These are phyloP conservation scores for Ogataea paradorogensis DNA, from an alignment of 805 yeast species.

Conservation along the genomic window DNA sequence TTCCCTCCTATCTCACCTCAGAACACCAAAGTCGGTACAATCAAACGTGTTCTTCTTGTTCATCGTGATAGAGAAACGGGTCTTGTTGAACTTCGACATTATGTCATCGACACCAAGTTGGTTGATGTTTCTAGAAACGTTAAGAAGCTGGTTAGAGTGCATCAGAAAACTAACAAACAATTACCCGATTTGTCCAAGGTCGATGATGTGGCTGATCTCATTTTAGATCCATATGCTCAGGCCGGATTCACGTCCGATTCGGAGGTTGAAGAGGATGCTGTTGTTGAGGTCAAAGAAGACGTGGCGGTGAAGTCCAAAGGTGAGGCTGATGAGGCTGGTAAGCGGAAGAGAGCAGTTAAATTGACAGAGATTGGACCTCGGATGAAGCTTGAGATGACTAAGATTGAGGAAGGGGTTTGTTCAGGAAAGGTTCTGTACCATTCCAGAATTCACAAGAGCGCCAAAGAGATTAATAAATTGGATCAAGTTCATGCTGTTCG, in stretches of 20 bases:
- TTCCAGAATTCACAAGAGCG: conserved; percentile 60
- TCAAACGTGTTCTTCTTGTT: conserved; percentile 81
- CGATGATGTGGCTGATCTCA: conserved; percentile 76
- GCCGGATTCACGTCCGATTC: conserved; percentile 83
- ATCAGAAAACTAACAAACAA: conserved; percentile 54
- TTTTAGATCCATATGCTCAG: conserved; percentile 78
- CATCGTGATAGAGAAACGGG: conserved; percentile 71
- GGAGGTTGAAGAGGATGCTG: conserved; percentile 88
- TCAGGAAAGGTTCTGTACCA: conserved; percentile 88
- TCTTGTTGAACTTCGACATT: conserved; percentile 82
- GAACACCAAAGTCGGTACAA: conserved; percentile 64
- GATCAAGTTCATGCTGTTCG: conserved; percentile 66
- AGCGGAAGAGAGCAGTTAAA: conserved; percentile 79
- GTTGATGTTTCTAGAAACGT: conserved; percentile 76
- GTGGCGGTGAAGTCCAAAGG: conserved; percentile 17
- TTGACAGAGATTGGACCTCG: conserved; percentile 94
- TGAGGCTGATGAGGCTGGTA: conserved; percentile 14
- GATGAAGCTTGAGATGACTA: conserved; percentile 66
- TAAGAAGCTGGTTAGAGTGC: conserved; percentile 63
- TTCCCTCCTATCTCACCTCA: conserved; percentile 94
- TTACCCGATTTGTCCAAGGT: conserved; percentile 69
- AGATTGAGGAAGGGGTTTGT: conserved; percentile 91
- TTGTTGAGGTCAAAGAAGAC: conserved; percentile 54
- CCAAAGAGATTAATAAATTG: conserved; percentile 54
- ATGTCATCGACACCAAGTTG: conserved; percentile 78